phyloP scores from a whole-genome alignment of 805 yeast species.

The Metschnikowia similis region DNA sequence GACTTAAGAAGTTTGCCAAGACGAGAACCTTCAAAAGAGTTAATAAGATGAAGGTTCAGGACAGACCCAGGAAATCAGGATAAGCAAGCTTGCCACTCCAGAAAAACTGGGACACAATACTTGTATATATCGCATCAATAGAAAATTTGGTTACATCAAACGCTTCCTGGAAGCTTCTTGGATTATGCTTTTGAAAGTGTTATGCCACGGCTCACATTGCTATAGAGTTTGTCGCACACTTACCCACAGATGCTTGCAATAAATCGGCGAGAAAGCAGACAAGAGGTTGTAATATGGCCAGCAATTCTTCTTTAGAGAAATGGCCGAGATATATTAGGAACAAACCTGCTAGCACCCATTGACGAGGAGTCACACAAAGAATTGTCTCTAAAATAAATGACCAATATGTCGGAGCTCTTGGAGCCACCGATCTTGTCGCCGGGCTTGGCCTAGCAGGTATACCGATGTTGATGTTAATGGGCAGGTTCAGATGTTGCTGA shows the following conservation, averaged over 20 bases:
- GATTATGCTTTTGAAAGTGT: neutral
- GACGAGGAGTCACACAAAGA: neutral
- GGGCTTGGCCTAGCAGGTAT: neutral
- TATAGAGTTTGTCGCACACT: neutral
- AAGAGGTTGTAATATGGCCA: neutral
- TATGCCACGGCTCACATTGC: neutral
- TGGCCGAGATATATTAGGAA: slow-evolving; percentile 2
- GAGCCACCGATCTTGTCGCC: neutral
- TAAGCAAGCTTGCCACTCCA: neutral
- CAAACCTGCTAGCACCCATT: slow-evolving; percentile 1
- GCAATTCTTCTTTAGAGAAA: neutral
- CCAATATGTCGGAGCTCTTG: neutral
- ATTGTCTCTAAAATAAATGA: neutral
- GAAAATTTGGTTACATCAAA: neutral
- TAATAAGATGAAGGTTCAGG: slow-evolving; percentile 81
- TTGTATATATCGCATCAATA: slow-evolving; percentile 2
- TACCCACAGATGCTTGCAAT: neutral
- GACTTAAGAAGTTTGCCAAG: slow-evolving; percentile 89
- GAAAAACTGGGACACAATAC: neutral
- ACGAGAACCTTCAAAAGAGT: slow-evolving; percentile 87
- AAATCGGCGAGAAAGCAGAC: neutral
- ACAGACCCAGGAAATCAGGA: slow-evolving; percentile 64
- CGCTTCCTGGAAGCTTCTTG: too few species aligned
- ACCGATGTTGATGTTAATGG: slow-evolving; percentile 5
- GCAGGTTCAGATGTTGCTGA: slow-evolving; percentile 3